Conservation (phyloP, 208 protist genomes). For the Tritrichomonas foetus region DNA sequence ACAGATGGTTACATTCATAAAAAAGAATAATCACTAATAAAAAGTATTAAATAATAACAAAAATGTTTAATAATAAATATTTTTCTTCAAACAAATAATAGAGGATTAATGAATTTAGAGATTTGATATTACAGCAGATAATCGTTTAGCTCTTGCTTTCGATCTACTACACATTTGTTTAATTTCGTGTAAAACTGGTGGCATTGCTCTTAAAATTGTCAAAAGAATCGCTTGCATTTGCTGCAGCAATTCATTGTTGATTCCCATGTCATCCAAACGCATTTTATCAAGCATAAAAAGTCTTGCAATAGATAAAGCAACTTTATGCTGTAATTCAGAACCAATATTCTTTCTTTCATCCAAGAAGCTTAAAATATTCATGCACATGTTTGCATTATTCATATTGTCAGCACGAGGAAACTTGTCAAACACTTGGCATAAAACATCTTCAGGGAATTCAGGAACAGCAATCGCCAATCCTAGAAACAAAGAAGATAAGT, state of each 20-base stretch:
- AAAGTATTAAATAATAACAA: too few species aligned
- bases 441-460: not conserved
- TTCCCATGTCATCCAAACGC: not conserved
- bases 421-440: not conserved
- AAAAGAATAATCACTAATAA: too few species aligned
- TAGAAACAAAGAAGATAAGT: not conserved
- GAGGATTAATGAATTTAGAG: too few species aligned
- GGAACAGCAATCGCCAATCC: not conserved
- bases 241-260: not conserved
- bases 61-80: too few species aligned
- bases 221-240: not conserved
- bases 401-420: not conserved
- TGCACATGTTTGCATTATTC: not conserved
- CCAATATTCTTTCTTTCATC: not conserved
- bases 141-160: not conserved
- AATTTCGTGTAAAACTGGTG: not conserved
- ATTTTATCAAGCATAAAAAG: not conserved
- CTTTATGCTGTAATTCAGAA: not conserved
- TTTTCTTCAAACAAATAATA: too few species aligned
- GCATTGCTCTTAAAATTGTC: not conserved
- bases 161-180: not conserved
- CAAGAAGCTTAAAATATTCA: not conserved
- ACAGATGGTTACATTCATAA: too few species aligned
- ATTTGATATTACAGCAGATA: not conserved
- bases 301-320: not conserved